Evolutionary conservation across 139 green algal genomes (phyloP), one percentile per base, ranked within the genome.

Genomic region (Mesotaenium endlicherianum): DNA sequence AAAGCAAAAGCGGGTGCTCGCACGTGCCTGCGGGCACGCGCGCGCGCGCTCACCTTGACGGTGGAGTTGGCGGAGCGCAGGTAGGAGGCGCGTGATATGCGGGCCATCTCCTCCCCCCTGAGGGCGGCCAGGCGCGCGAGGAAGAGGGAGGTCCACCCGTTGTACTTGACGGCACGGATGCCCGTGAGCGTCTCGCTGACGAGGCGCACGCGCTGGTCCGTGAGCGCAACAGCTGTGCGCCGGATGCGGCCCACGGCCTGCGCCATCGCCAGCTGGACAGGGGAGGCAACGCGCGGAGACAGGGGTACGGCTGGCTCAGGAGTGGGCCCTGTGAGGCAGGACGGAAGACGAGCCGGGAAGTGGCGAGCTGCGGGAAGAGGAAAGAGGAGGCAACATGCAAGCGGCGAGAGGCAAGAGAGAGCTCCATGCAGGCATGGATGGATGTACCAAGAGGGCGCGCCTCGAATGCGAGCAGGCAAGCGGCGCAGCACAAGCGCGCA

Each of bases 141-240:
- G 53, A 85, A 85, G 16, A 60, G 17, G 0, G 40, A 8, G 1
- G 30, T 79, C 79, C 79, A 85, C 17, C 79, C 79, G n/a, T 75
- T 85, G 79, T 79, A 67, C 64, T 85, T 85, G n/a, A 85, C 79
- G 38, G 68, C 67, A 20, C 79, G 79, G 17, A 79, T 40, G 47
- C 79, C 79, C n/a, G 79, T 49, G 14, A 85, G 64, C 30, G 67
- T 34, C 70, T 85, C 79, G 49, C 41, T 20, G 20, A 85, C n/a
- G 39, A 85, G 64, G 11, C 64, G 79, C 38, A 85, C 55, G 4
- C 79, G 50, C 41, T 38, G 39, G 42, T 85, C 79, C 1, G 79
- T 85, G 64, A 72, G 67, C 64, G 70, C 43, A 6, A 85, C n/a
- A n/a, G 60, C 79, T 14, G 38, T 67, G 39, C 30, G 40, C 30